Evolutionary conservation across 139 green algal genomes (phyloP).

Genomic region (Coelastrella sp.): DNA sequence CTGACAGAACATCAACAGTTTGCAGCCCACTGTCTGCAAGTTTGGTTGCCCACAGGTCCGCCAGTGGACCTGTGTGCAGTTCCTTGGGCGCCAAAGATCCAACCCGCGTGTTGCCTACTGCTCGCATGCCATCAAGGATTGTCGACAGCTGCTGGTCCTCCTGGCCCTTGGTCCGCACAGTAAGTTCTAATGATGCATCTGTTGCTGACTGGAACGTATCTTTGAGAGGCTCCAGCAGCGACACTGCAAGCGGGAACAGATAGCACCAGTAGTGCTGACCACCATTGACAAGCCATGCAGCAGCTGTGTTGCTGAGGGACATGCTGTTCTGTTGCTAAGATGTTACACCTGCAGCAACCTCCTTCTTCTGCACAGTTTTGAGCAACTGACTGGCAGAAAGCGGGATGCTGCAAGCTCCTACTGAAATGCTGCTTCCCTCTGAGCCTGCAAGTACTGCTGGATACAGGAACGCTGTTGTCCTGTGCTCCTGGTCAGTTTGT

Average conservation of each 20-base stretch:
- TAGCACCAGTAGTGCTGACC: constrained; percentile 49
- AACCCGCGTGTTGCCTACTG: constrained; percentile 52
- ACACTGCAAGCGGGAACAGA: constrained; percentile 47
- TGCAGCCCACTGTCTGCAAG: constrained; percentile 55
- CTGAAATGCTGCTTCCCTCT: no score
- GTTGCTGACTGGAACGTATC: constrained; percentile 44
- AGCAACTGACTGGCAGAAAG: no score
- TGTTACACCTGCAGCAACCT: neutral
- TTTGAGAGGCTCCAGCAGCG: constrained; percentile 73
- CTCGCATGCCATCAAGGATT: constrained; percentile 66
- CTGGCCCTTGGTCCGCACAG: constrained; percentile 84
- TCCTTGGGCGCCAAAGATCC: constrained; percentile 81
- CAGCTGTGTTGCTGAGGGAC: neutral
- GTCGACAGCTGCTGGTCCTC: constrained; percentile 72
- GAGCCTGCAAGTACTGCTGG: no score
- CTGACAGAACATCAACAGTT: constrained; percentile 52
- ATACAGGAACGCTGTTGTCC: no score
- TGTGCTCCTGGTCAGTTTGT: no score
- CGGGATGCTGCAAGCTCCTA: no score
- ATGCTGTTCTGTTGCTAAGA: neutral
- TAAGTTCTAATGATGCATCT: constrained; percentile 71
- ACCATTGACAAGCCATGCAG: neutral
- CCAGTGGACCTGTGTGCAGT: constrained; percentile 74
- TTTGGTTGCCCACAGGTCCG: constrained; percentile 25
- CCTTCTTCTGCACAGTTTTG: neutral